Percentiles rank a stretch among this genome's conserved stretches.
These are phyloP conservation scores for Coemansia sp. DNA, from an alignment of 192 early-diverging fungal genomes.

Conservation along the genomic window DNA sequence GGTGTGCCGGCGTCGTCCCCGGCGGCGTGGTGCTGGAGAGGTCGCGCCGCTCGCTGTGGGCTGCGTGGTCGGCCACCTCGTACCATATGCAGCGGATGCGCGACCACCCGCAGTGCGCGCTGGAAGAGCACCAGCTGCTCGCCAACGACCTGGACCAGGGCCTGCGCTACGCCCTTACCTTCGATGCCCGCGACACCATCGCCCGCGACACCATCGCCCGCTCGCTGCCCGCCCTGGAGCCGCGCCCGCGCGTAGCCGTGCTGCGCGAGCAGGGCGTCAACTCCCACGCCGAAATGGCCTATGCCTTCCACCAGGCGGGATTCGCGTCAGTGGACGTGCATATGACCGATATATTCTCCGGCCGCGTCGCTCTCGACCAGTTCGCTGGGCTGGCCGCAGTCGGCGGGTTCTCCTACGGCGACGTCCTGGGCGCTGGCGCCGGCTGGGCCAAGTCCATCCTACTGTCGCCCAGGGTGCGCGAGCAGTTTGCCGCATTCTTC, in stretches of 20 bases:
- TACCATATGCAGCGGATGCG: slow-evolving; percentile 87
- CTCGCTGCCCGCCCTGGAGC: slow-evolving; percentile 14
- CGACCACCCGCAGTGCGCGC: slow-evolving; percentile 86
- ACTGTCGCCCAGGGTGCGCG: slow-evolving; percentile 66
- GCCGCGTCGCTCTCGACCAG: slow-evolving; percentile 61
- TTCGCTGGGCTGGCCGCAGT: slow-evolving; percentile 92
- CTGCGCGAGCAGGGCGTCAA: slow-evolving; percentile 99
- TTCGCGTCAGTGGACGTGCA: slow-evolving; percentile 96
- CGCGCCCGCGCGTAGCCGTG: slow-evolving; percentile 86
- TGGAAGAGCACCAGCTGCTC: slow-evolving; percentile 78
- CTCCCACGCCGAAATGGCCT: slow-evolving; percentile 93
- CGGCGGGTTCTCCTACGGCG: slow-evolving; percentile 99
- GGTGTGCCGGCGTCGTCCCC: slow-evolving; percentile 7
- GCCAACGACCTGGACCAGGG: slow-evolving; percentile 77
- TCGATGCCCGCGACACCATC: slow-evolving; percentile 59
- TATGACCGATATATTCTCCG: slow-evolving; percentile 91
- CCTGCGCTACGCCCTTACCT: slow-evolving; percentile 76
- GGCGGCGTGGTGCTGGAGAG: slow-evolving; percentile 58
- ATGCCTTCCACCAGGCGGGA: slow-evolving; percentile 90
- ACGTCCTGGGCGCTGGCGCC: slow-evolving; percentile 97
- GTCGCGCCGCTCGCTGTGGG: slow-evolving; percentile 70
- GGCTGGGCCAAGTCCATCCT: slow-evolving; percentile 97
- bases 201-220: slow-evolving; percentile 45
- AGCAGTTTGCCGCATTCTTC: slow-evolving; percentile 83
- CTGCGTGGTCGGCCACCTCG: slow-evolving; percentile 89